Evolutionary conservation across 176 grass and related monocot genomes (phyloP), one percentile per base, ranked within the genome.

Genomic region (Pontederia paniculata): DNA sequence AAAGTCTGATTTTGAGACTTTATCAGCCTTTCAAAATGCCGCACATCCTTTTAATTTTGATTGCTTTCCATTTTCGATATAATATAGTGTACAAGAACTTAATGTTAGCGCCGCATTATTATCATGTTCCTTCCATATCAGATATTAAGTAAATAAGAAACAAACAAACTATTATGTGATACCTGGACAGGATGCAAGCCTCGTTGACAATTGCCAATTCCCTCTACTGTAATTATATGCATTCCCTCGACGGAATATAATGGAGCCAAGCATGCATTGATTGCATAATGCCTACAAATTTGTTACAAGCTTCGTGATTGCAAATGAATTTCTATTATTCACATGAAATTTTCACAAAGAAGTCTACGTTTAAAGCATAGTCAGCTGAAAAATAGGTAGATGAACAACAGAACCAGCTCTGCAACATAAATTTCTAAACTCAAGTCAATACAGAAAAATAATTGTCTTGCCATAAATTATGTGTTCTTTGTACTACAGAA

Each of bases 181-280:
- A 96, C 91, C 85, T 96, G 91, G 62, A 96, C 73, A 49, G 91
- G 91, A 59, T 96, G 91, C 62, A 96, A 73, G 80, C 86, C 82
- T 73, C 42, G 73, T 44, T 62, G 76, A 5, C 62, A 71, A 83
- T 96, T 71, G 74, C 86, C 91, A 74, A 96, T 69, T 76, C 91
- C 91, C 72, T 96, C 91, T 21, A 96, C 80, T 65, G 91, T 96
- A 48, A 96, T 89, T 80, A 96, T 73, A 60, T 96, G 91, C 86
- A 89, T 96, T 79, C 91, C 91, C 70, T 96, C 91, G 51, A 96
- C 57, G 46, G 86, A 89, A 77, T 96, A 96, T 67, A 96, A 82
- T 22, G 86, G 91, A 83, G 91, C 77, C 74, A 96, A 71, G 62
- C 91, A 96, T 68, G 86, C 91, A 58, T 96, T 96, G 67, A 96